Evolutionary conservation across 805 yeast genomes (phyloP).

Genomic region (Saccharomycopsis babjevae): DNA sequence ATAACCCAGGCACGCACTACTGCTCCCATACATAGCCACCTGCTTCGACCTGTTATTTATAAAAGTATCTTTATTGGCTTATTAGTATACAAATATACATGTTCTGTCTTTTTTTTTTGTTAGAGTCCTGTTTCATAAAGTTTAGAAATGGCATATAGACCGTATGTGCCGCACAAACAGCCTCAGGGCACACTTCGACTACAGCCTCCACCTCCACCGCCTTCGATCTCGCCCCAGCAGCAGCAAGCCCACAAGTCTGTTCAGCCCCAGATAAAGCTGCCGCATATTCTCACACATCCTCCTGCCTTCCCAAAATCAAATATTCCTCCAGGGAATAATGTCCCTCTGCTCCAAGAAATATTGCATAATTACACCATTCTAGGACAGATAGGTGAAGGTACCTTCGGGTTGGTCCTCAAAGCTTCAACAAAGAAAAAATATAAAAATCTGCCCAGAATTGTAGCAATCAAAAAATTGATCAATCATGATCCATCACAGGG

Average conservation of each 20-base stretch:
- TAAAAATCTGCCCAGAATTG: conserved; percentile 43
- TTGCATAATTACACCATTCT: neutral
- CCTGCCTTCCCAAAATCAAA: neutral
- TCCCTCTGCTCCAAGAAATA: neutral
- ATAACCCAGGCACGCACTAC: too few relatives aligned
- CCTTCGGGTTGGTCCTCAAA: conserved; percentile 81
- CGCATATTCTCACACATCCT: neutral
- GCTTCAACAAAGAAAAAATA: conserved; percentile 37
- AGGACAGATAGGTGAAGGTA: conserved; percentile 57
- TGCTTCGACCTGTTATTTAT: too few relatives aligned
- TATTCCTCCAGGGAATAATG: neutral
- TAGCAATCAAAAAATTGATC: conserved; percentile 83
- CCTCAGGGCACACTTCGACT: neutral
- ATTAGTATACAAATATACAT: neutral
- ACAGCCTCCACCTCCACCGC: neutral
- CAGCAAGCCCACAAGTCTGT: neutral
- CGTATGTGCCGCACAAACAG: neutral
- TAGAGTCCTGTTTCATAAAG: neutral
- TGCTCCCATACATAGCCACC: too few relatives aligned
- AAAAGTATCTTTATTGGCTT: too few relatives aligned
- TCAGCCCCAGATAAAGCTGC: neutral
- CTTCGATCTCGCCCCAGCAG: neutral
- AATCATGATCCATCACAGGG: conserved; percentile 30
- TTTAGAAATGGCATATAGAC: neutral
- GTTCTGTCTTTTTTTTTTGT: neutral